phyloP scores from a whole-genome alignment of 768 basidiomycete genomes.

The Mycena indigotica region DNA sequence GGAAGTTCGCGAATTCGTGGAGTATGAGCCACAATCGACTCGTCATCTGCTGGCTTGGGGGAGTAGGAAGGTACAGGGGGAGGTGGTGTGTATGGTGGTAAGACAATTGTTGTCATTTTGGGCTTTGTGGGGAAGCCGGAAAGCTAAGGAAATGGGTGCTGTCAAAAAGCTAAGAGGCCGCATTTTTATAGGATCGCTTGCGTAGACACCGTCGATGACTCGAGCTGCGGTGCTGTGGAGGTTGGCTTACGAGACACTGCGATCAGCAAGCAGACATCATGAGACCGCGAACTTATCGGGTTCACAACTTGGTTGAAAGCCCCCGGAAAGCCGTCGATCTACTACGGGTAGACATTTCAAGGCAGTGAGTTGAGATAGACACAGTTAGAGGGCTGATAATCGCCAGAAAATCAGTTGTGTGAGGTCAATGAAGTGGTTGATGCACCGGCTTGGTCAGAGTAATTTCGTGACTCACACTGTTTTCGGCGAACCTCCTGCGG shows the following conservation, averaged over 20 bases:
- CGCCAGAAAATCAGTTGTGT: no score
- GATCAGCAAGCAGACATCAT: background rate
- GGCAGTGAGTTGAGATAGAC: no score
- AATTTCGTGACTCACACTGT: no score
- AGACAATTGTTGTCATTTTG: slow-evolving; percentile 14
- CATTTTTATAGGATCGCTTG: background rate
- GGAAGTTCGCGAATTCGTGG: slow-evolving; percentile 31
- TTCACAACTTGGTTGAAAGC: no score
- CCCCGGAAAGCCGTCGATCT: background rate
- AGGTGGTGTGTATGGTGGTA: slow-evolving; percentile 60
- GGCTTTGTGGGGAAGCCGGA: background rate
- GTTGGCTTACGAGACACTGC: background rate
- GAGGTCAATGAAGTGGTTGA: no score
- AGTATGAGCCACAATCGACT: slow-evolving; percentile 55
- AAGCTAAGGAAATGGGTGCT: background rate
- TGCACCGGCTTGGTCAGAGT: no score
- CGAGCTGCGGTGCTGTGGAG: background rate
- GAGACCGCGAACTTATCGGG: background rate
- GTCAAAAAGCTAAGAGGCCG: background rate
- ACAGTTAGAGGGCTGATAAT: no score
- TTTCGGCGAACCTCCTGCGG: no score
- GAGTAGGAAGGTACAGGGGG: slow-evolving; percentile 61
- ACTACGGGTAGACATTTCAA: background rate
- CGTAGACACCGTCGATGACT: background rate
- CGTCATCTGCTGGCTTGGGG: slow-evolving; percentile 50